Base-by-base conservation (phyloP, 2,329 filamentous ascomycete species). In the Zymoseptoria pseudotritici region DNA sequence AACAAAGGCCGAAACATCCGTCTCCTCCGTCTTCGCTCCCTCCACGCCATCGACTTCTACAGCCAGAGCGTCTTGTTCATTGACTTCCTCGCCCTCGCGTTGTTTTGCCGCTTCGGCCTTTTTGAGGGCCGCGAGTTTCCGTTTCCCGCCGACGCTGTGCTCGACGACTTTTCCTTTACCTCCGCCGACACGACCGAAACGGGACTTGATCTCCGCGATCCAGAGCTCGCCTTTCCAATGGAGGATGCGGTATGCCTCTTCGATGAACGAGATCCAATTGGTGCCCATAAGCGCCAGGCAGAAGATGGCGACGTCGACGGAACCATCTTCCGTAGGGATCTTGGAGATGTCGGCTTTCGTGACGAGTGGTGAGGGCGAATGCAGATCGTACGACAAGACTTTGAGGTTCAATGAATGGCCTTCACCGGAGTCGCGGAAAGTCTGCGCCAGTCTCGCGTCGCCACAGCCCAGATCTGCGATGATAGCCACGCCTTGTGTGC, bases 251-350 rank as follows among this genome's bases (percentile, higher is more conserved):
- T 91, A 96, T 13, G 93, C 93, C 78, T 99, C 94, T 76, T 97
- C 94, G 69, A 99, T 84, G 73, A 99, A 97, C 68, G 91, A 87
- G 57, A 96, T 83, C 93, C 94, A 99, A 78, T 99, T 99, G 58
- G 94, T 99, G 71, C 94, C 94, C 94, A 99, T 99, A 61, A 99
- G 84, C 55, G 93, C 94, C 31, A 99, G 83, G 75, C 94, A 99
- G 80, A 97, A 97, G 67, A 99, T 87, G 54, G 90, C 90, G 4
- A 99, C 82, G 74, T 99, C 91, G 62, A 91, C 86, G 63, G 83
- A 86, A 52, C 85, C 87, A 66, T 92, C 86, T 4, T 79, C 79
- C 0, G 96, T 78, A 0, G 93, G 93, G 1, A 99, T 79, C 61
- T 88, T 83, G 29, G 91, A 88, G 56, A 97, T 94, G 76, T 99